Evolutionary conservation across 305 asterid genomes (phyloP).

Genomic region (Fraxinus paxiana): DNA sequence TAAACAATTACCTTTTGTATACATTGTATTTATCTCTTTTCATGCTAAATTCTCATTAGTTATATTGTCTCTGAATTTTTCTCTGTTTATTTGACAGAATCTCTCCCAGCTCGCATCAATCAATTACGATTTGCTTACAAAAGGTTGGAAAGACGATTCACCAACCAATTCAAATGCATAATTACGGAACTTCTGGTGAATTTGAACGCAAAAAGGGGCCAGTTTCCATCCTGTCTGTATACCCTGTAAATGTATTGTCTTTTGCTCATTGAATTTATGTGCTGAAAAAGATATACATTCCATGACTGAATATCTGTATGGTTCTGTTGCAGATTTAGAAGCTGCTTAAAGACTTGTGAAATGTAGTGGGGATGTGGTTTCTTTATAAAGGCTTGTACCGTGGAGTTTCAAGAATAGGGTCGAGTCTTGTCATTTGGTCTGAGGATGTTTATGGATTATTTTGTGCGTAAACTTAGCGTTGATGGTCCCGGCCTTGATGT

Average conservation of each 20-base stretch:
- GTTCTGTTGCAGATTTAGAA: conserved; percentile 33
- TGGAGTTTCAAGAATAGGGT: conserved; percentile 4
- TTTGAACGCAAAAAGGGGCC: not conserved
- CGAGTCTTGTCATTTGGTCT: conserved; percentile 12
- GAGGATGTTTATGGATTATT: not conserved
- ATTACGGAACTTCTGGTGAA: not conserved
- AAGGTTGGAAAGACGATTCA: conserved; percentile 81
- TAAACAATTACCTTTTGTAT: not conserved
- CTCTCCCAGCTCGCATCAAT: conserved; percentile 96
- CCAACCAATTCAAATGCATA: conserved; percentile 50
- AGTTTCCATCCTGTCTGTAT: conserved; percentile 2
- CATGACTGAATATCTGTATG: not conserved
- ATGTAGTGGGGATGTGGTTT: conserved; percentile 17
- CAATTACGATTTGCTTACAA: conserved; percentile 81
- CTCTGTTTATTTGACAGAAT: conserved; percentile 45
- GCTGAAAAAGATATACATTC: not conserved
- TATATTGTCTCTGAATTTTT: conserved; percentile 3
- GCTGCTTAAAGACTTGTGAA: conserved; percentile 23
- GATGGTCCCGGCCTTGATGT: not conserved
- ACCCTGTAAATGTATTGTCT: conserved; percentile 38
- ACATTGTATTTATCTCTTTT: not conserved
- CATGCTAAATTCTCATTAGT: not conserved
- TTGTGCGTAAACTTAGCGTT: not conserved
- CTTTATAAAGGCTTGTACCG: conserved; percentile 6
- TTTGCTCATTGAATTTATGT: conserved; percentile 3